These are phyloP conservation scores for Daldinia childiae DNA, from an alignment of 495 filamentous ascomycete species.

Conservation along the genomic window DNA sequence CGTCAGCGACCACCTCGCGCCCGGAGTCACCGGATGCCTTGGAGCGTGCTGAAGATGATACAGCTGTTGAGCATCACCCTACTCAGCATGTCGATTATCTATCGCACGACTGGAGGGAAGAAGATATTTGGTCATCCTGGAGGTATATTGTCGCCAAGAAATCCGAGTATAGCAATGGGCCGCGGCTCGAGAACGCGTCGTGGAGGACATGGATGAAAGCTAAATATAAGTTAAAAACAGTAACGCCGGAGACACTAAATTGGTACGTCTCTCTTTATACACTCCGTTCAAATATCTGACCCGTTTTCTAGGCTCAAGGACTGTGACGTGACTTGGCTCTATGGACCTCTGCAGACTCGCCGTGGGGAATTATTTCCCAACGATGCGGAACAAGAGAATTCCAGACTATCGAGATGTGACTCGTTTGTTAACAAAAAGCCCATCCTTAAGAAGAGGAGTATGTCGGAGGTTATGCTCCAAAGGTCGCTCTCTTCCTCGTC, in stretches of 20 bases:
- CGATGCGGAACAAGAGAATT: slow-evolving; percentile 61
- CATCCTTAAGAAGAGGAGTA: slow-evolving; percentile 94
- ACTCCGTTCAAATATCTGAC: slow-evolving; percentile 30
- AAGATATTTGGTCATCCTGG: slow-evolving; percentile 99
- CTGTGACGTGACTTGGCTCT: slow-evolving; percentile 97
- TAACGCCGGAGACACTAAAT: slow-evolving; percentile 88
- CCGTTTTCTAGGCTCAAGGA: slow-evolving; percentile 82
- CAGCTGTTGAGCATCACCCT: slow-evolving; percentile 76
- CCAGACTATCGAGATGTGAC: slow-evolving; percentile 75
- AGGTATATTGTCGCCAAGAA: slow-evolving; percentile 84
- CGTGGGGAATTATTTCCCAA: slow-evolving; percentile 56
- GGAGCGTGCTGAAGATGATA: slow-evolving; percentile 81
- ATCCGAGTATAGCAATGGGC: slow-evolving; percentile 79
- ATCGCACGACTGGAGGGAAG: slow-evolving; percentile 93
- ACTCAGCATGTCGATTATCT: slow-evolving; percentile 96
- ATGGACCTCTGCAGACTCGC: slow-evolving; percentile 86
- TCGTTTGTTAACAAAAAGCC: slow-evolving; percentile 88
- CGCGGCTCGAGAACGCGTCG: slow-evolving; percentile 92
- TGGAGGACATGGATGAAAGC: slow-evolving; percentile 98
- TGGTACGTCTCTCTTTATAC: slow-evolving; percentile 66
- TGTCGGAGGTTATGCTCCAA: slow-evolving; percentile 95
- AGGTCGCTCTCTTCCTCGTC: slow-evolving; percentile 89
- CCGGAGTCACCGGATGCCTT: slow-evolving; percentile 55
- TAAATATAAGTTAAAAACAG: slow-evolving; percentile 83
- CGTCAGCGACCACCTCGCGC: slow-evolving; percentile 56